These are phyloP conservation scores for Lactifluus echinatus DNA, from an alignment of 768 basidiomycete species.

Conservation along the genomic window DNA sequence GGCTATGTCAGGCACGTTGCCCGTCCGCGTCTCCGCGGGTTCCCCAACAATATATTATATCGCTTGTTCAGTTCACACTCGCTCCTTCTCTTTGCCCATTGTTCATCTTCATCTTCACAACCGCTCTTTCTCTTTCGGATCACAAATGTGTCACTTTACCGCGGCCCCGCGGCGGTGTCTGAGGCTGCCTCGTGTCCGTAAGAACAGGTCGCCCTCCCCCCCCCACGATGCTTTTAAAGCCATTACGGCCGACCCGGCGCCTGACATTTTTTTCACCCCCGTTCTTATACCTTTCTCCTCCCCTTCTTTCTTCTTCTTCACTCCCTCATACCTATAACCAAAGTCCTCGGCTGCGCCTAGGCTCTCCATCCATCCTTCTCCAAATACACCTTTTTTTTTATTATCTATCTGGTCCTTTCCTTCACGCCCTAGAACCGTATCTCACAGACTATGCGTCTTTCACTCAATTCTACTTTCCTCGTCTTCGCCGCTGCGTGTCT, in stretches of 20 bases:
- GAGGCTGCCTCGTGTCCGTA: conserved; percentile 12
- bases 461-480: conserved; percentile 25
- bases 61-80: too few relatives aligned
- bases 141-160: background rate
- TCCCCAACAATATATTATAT: too few relatives aligned
- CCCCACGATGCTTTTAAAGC: conserved; percentile 5
- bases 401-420: background rate
- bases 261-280: background rate
- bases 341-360: conserved; percentile 19
- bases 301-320: background rate
- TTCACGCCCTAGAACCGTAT: background rate
- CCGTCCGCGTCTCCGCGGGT: too few relatives aligned
- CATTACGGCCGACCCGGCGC: background rate
- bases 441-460: conserved; percentile 10
- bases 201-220: background rate
- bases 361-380: conserved; percentile 18
- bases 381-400: background rate
- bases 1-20: background rate
- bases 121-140: background rate
- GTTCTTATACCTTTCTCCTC: background rate
- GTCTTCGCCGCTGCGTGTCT: conserved; percentile 28
- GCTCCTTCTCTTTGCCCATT: background rate
- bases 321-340: background rate
- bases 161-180: background rate
- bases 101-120: too few relatives aligned